These are phyloP conservation scores for Sporobolomyces pararoseus DNA, from an alignment of 768 basidiomycete species.

Conservation along the genomic window DNA sequence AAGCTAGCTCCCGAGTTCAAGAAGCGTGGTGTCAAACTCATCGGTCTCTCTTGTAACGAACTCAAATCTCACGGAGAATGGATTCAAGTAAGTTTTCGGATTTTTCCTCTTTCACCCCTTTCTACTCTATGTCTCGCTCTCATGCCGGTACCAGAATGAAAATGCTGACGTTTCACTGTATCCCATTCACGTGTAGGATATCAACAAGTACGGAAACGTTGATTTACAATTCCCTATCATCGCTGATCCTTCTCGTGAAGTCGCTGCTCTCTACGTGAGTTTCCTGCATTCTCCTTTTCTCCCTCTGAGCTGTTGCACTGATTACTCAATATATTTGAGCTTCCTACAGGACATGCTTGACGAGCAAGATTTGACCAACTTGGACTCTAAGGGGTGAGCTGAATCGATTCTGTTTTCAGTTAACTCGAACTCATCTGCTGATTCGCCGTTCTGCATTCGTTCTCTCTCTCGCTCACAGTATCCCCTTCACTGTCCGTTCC, in stretches of 20 bases:
- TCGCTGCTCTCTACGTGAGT: conserved; percentile 38
- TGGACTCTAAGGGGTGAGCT: conserved; percentile 49
- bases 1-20: conserved; percentile 78
- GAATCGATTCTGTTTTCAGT: no score
- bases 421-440: neutral
- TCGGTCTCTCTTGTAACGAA: conserved; percentile 69
- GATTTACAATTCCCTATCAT: conserved; percentile 92
- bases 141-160: no score
- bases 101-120: neutral
- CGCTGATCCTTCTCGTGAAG: conserved; percentile 68
- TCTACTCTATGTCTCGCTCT: neutral
- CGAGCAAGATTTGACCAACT: conserved; percentile 81
- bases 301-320: neutral
- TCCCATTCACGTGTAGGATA: conserved; percentile 45
- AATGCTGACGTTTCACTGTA: neutral
- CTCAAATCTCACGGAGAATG: conserved; percentile 79
- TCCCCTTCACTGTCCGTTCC: conserved; percentile 96
- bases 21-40: conserved; percentile 84
- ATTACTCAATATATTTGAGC: no score
- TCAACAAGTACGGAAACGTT: conserved; percentile 63
- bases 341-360: conserved; percentile 76
- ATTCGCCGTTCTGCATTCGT: neutral
- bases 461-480: conserved; percentile 69
- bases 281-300: neutral
- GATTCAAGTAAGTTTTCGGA: conserved; percentile 64